A percentile compares a stretch with the other conserved stretches of the same genome.
Evolutionary conservation across 2,329 filamentous ascomycete species (phyloP).

Genomic region (Aspergillus quadricinctus): DNA sequence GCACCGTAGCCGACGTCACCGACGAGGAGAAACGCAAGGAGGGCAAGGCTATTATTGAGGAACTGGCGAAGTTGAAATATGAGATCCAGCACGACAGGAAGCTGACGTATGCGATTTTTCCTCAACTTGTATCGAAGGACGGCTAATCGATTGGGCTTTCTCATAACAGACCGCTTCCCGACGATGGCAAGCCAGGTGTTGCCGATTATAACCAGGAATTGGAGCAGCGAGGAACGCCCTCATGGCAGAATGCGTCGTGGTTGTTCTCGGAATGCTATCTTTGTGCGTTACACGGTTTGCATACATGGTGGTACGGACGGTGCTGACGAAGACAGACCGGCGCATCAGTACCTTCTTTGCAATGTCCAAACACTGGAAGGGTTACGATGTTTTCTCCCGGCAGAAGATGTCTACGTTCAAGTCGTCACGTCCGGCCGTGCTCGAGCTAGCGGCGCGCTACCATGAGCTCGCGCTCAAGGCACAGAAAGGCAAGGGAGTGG

Average conservation of each 20-base stretch:
- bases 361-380: conserved; percentile 75
- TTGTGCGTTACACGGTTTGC: conserved; percentile 40
- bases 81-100: conserved; percentile 85
- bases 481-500: conserved; percentile 48
- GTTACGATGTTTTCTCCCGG: conserved; percentile 81
- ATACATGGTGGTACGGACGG: background rate
- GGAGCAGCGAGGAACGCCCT: conserved; percentile 64
- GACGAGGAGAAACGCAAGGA: conserved; percentile 62
- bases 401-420: conserved; percentile 92
- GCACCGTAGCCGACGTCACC: conserved; percentile 48
- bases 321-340: conserved; percentile 45
- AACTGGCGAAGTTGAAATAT: conserved; percentile 82
- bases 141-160: conserved; percentile 1
- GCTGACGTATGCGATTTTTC: conserved; percentile 57
- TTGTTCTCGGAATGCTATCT: conserved; percentile 92
- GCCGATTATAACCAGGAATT: conserved; percentile 82
- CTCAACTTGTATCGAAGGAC: background rate
- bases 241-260: conserved; percentile 85
- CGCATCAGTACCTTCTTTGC: conserved; percentile 77
- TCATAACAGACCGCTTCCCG: conserved; percentile 58
- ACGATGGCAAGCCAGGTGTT: conserved; percentile 75
- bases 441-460: conserved; percentile 78
- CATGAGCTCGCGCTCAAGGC: conserved; percentile 67
- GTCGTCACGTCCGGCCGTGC: conserved; percentile 79
- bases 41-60: conserved; percentile 79